Conservation (phyloP, 345 rosid species). For the Chamaenerion angustifolium region DNA sequence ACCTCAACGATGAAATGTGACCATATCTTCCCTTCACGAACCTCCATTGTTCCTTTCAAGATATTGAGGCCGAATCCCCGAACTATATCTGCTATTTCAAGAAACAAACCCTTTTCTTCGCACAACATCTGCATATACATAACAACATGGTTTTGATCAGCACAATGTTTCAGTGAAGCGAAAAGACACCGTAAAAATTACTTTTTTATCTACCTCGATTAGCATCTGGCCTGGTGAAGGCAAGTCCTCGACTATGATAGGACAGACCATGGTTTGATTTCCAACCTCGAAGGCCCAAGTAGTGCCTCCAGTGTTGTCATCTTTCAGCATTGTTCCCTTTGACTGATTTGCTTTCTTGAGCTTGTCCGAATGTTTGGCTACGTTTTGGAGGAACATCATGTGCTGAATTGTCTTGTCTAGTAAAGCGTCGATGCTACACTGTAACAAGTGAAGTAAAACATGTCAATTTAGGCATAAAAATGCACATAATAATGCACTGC, state of each 20-base stretch:
- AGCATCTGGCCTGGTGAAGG: constrained; percentile 61
- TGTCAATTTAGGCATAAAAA: constrained; percentile 5
- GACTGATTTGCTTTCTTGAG: constrained; percentile 49
- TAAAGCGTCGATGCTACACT: constrained; percentile 82
- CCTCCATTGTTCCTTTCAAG: constrained; percentile 72
- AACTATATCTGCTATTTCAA: constrained; percentile 69
- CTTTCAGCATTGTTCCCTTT: constrained; percentile 29
- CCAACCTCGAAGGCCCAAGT: constrained; percentile 89
- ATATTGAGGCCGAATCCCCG: constrained; percentile 63
- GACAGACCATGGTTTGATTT: constrained; percentile 49
- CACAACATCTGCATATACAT: constrained; percentile 54
- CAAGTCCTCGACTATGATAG: constrained; percentile 76
- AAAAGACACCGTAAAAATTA: background rate
- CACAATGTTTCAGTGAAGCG: background rate
- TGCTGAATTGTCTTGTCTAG: constrained; percentile 71
- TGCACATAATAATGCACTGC: no score
- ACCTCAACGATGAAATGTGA: constrained; percentile 81
- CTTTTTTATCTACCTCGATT: constrained; percentile 42
- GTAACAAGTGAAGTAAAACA: constrained; percentile 16
- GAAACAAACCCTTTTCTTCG: constrained; percentile 57
- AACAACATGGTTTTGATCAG: background rate
- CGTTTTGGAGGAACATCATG: constrained; percentile 82
- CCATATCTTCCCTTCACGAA: constrained; percentile 50
- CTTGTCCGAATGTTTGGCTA: constrained; percentile 67
- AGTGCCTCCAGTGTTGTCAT: constrained; percentile 32